Evolutionary conservation across 352 stramenopile species (phyloP), one percentile per base, ranked within the genome.

Genomic region (Thraustochytrium striatum): DNA sequence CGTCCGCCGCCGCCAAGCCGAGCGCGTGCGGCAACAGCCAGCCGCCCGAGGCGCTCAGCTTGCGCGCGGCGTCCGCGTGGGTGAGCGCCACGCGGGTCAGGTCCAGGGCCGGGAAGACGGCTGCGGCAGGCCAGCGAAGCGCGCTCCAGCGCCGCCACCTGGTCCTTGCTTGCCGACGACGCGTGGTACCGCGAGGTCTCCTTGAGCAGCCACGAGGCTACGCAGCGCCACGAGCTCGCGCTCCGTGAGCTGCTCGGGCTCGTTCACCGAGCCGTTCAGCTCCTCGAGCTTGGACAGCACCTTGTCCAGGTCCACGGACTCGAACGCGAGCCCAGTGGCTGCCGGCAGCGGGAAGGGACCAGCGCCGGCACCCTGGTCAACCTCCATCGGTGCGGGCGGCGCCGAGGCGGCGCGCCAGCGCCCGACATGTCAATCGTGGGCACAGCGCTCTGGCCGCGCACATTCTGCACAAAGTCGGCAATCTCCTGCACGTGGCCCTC

Each of bases 401-500:
- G 19, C 52, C 9, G 19, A 13, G 19, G 35, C 44, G 35, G 28
- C 33, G 13, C 9, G 59, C 47, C 69, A 36, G 44, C 53, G 43
- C 61, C 30, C 3, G 38, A 78, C 78, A 79, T 52, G 55, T 85
- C 61, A 28, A 86, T 52, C 2, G 57, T 55, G 21, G 61, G 57
- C 43, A 1, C n/a, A 2, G 16, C 8, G 85, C 88, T 36, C 85
- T 87, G 39, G 86, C 82, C 47, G 83, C 82, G 38, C 87, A 86
- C 69, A 68, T 90, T 81, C 83, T 61, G 41, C 36, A 91, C 39
- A 85, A 90, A 98, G 84, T 98, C 94, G 0, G 94, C 94, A 82
- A 98, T 98, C 84, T 95, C 81, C 2, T 72, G 55, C 52, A 97
- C 85, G 84, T 98, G 95, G 59, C 87, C 84, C 82, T 98, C 92